These are phyloP conservation scores for Pittosporum tobira DNA, from an alignment of 129 eudicot genomes.

Conservation along the genomic window DNA sequence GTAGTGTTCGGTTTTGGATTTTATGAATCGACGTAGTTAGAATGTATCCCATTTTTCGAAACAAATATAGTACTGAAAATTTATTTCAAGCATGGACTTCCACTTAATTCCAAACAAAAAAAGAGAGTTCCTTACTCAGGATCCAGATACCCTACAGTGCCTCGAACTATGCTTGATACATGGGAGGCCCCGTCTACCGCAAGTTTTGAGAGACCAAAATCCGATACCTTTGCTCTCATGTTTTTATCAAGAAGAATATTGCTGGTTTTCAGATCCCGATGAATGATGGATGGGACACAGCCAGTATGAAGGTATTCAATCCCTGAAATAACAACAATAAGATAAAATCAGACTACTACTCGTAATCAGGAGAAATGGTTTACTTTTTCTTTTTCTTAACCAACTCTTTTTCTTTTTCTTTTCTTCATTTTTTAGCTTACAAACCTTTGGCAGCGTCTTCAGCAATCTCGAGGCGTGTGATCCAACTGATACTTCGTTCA, in stretches of 20 bases:
- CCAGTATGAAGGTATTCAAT: constrained; percentile 98
- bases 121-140: constrained; percentile 60
- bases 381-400: background rate
- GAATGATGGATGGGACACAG: constrained; percentile 93
- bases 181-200: constrained; percentile 93
- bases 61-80: no score
- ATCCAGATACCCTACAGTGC: constrained; percentile 96
- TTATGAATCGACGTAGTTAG: no score
- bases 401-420: background rate
- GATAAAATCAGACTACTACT: background rate
- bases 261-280: constrained; percentile 91
- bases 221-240: constrained; percentile 95
- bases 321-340: constrained; percentile 41
- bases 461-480: constrained; percentile 95
- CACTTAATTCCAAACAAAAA: background rate
- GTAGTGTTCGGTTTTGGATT: background rate
- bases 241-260: constrained; percentile 92
- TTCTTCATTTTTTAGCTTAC: constrained; percentile 2
- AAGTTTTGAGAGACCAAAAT: constrained; percentile 97
- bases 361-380: background rate
- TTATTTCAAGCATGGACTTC: background rate
- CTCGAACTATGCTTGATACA: constrained; percentile 95
- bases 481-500: constrained; percentile 64
- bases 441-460: constrained; percentile 97
- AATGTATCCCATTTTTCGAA: no score